phyloP scores from a whole-genome alignment of 495 filamentous ascomycete genomes.

The Cudoniella acicularis region DNA sequence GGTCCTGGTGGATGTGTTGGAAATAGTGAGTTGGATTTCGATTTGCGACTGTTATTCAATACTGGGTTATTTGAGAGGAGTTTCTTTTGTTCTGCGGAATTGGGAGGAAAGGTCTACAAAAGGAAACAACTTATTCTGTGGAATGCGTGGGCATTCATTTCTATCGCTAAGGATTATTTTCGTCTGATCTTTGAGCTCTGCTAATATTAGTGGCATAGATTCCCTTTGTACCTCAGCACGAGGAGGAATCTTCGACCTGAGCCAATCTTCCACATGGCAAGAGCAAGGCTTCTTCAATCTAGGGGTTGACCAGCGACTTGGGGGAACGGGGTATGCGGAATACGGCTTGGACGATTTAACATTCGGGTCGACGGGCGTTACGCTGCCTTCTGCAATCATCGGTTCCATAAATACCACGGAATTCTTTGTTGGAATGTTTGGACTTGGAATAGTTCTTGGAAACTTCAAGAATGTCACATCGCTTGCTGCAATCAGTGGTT shows the following conservation, averaged over 20 bases:
- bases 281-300: conserved; percentile 50
- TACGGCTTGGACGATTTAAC: conserved; percentile 57
- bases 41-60: no score
- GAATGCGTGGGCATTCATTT: background rate
- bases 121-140: no score
- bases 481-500: conserved; percentile 27
- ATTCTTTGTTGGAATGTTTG: conserved; percentile 57
- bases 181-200: background rate
- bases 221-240: conserved; percentile 34
- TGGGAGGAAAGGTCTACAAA: no score
- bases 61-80: no score
- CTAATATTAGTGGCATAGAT: conserved; percentile 9
- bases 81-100: no score
- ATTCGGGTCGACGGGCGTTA: conserved; percentile 38
- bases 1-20: conserved; percentile 44
- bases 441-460: conserved; percentile 46
- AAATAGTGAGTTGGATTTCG: conserved; percentile 27
- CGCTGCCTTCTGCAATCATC: conserved; percentile 39
- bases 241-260: conserved; percentile 49
- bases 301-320: conserved; percentile 47
- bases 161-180: background rate
- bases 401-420: conserved; percentile 49
- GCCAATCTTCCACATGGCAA: conserved; percentile 53
- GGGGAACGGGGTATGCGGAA: conserved; percentile 47
- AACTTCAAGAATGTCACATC: conserved; percentile 36